Evolutionary conservation across 2,329 filamentous ascomycete genomes (phyloP).

Genomic region (Botrytis squamosa): DNA sequence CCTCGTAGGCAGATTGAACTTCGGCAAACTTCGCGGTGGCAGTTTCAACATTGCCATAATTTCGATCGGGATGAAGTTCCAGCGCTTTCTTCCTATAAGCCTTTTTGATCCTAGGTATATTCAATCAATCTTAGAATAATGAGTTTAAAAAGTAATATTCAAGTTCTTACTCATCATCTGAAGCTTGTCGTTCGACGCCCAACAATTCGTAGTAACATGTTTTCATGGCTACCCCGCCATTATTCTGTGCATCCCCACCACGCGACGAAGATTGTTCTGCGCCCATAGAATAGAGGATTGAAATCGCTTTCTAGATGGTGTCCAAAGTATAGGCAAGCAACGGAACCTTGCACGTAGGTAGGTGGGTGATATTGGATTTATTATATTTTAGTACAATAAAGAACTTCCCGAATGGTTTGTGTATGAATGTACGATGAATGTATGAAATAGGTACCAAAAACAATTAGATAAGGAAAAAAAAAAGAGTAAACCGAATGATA

Average conservation of each 20-base stretch:
- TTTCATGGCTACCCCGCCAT: constrained; percentile 45
- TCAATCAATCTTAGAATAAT: constrained; percentile 21
- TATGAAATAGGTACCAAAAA: background rate
- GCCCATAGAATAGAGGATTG: constrained; percentile 27
- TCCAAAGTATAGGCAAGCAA: background rate
- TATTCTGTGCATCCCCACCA: constrained; percentile 15
- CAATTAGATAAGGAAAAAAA: background rate
- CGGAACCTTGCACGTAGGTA: background rate
- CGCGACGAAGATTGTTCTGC: constrained; percentile 32
- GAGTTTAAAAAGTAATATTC: background rate
- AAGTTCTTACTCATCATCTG: constrained; percentile 69
- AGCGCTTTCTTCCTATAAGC: constrained; percentile 89
- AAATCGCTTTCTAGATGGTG: background rate
- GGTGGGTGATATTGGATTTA: background rate
- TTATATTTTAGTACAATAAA: background rate
- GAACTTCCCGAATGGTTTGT: background rate
- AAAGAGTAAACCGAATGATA: background rate
- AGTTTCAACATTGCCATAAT: constrained; percentile 79
- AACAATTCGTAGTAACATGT: constrained; percentile 86
- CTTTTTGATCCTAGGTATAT: constrained; percentile 71
- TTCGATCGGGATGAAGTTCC: constrained; percentile 92
- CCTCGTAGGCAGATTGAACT: constrained; percentile 88
- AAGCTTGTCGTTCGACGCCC: constrained; percentile 67
- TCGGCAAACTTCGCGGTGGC: constrained; percentile 87
- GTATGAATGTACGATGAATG: background rate